Base-by-base conservation (phyloP, 2,329 filamentous ascomycete genomes). In the Saccharata proteae region DNA sequence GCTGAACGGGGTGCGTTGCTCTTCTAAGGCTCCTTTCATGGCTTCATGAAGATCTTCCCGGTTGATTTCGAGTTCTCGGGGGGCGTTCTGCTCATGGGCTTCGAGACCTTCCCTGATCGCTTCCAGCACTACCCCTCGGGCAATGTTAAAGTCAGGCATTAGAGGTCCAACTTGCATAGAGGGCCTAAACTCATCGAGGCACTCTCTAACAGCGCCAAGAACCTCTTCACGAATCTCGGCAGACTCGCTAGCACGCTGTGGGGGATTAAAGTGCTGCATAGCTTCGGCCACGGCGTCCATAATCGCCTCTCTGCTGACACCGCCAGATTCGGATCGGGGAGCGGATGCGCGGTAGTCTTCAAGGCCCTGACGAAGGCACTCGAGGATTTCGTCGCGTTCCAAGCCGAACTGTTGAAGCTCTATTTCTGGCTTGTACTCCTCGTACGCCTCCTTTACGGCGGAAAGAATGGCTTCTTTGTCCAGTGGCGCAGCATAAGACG, bases 391-490 rank as follows among this genome's bases (percentile, higher is more conserved):
- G 9, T 94, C 84, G 4, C 84, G 72, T 52, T 93, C 88, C 1
- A 96, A 64, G 2, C 86, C 88, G 39, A 92, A 80, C 45, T 93
- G 84, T 44, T 93, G 80, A 4, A 93, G 69, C 44, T 93, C 79
- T 30, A 93, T 84, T 45, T 94, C 84, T 1, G 88, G 88, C 57
- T 93, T 93, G 58, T 93, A 93, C 32, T 77, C 82, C 49, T 94
- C 88, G 74, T 85, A 93, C 1, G 86, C 88, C 43, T 93, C 85
- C 43, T 77, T 77, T 10, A 96, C 80, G 3, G 86, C 85, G 16
- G 80, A 71, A 2, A 96, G 70, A 20, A 96, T 82, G 36, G 92
- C 83, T 29, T 93, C 83, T 42, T 80, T 74, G 44, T 75, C 77
- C 3, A 59, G 35, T 5, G 22, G 29, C 9, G 30, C 18, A 4